A percentile compares a stretch with the other conserved stretches of the same genome.
These are phyloP conservation scores for Thermoascus crustaceus DNA, from an alignment of 2,329 filamentous ascomycete species.

Conservation along the genomic window DNA sequence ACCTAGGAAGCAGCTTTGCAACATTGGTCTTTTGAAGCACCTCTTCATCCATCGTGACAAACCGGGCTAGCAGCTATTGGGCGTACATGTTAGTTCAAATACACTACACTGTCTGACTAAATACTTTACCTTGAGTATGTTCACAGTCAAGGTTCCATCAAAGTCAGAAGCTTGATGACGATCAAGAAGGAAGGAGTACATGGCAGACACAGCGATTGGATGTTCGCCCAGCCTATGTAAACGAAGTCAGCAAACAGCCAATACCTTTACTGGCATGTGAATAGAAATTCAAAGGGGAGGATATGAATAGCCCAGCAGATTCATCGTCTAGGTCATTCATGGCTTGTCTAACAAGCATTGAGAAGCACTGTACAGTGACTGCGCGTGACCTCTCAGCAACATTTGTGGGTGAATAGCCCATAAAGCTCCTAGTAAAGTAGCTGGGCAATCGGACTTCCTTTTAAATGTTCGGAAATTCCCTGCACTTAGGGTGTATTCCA, in stretches of 20 bases:
- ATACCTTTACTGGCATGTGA: not conserved
- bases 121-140: conserved; percentile 38
- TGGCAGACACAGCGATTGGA: conserved; percentile 37
- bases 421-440: too few species aligned
- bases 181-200: conserved; percentile 43
- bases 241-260: conserved; percentile 20
- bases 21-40: conserved; percentile 53
- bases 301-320: too few species aligned
- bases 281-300: too few species aligned
- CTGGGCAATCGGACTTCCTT: too few species aligned
- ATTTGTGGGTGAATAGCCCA: too few species aligned
- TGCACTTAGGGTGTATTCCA: not conserved
- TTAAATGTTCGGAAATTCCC: too few species aligned
- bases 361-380: not conserved
- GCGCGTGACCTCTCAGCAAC: not conserved
- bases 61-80: conserved; percentile 44
- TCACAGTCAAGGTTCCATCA: conserved; percentile 36
- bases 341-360: not conserved
- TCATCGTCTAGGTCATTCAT: not conserved
- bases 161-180: conserved; percentile 41
- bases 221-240: conserved; percentile 41
- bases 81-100: not conserved
- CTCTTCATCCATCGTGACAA: conserved; percentile 50
- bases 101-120: not conserved
- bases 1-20: conserved; percentile 48